Percentiles rank a stretch among this genome's conserved stretches.
These are phyloP conservation scores for Scheffersomyces ergatensis DNA, from an alignment of 805 yeast species.

Conservation along the genomic window DNA sequence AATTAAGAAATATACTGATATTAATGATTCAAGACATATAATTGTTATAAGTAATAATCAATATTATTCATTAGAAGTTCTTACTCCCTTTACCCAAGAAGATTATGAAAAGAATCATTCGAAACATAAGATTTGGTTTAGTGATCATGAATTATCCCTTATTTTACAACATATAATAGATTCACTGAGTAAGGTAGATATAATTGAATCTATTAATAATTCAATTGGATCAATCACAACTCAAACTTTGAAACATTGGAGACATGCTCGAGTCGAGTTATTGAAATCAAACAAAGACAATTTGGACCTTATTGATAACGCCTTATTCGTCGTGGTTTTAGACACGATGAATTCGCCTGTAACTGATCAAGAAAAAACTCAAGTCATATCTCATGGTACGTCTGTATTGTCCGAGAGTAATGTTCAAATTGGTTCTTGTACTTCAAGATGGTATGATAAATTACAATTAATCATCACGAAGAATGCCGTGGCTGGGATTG, in stretches of 20 bases:
- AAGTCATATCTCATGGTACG: slow-evolving; percentile 52
- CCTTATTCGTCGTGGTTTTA: slow-evolving; percentile 50
- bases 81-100: slow-evolving; percentile 26
- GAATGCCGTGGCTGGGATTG: slow-evolving; percentile 58
- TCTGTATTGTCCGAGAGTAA: slow-evolving; percentile 41
- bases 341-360: slow-evolving; percentile 44
- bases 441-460: slow-evolving; percentile 60
- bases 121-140: slow-evolving; percentile 47
- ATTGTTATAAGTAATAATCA: slow-evolving; percentile 49
- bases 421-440: slow-evolving; percentile 55
- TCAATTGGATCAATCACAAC: slow-evolving; percentile 57
- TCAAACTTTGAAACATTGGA: slow-evolving; percentile 51
- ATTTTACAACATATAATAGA: slow-evolving; percentile 44
- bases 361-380: slow-evolving; percentile 47
- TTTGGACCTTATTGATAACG: slow-evolving; percentile 43
- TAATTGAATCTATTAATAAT: slow-evolving; percentile 38
- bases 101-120: slow-evolving; percentile 15
- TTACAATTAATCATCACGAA: slow-evolving; percentile 51
- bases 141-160: slow-evolving; percentile 48
- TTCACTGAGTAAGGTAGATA: slow-evolving; percentile 30
- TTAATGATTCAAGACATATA: slow-evolving; percentile 46
- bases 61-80: slow-evolving; percentile 48
- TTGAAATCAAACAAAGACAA: slow-evolving; percentile 33
- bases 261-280: slow-evolving; percentile 41
- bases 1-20: slow-evolving; percentile 28